Base-by-base conservation (phyloP, 2,329 filamentous ascomycete genomes). In the Ilyonectria sp. region DNA sequence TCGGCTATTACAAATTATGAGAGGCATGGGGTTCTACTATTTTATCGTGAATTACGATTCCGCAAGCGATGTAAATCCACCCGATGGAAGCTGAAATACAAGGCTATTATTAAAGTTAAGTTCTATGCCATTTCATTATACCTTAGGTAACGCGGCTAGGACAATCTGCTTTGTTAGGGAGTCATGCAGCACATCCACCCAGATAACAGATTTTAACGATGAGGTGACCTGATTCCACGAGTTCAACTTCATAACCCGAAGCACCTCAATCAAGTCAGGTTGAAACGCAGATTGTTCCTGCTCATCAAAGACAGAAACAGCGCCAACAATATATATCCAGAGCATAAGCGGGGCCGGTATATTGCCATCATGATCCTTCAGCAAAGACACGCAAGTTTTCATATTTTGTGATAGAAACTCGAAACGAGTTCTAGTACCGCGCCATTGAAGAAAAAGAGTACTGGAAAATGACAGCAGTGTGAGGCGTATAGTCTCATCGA, bases 381-480 rank as follows among this genome's bases (percentile, higher is more conserved):
- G 17, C 2, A 19, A n/a, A 26, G 23, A 53, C 1, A 58, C 1
- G 7, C 35, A 6, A 6, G 29, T 5, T 19, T 26, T 37, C 2
- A 63, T 21, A 15, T 19, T 26, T 5, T n/a, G 33, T 1, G 9
- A n/a, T 8, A 57, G 29, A 21, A 52, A 44, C 10, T 37, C 17
- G 17, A 57, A 57, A 17, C 52, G 53, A 4, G n/a, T 58, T 7
- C 15, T 21, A n/a, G 43, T 13, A 15, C 23, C 44, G 2, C 53
- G 44, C 54, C 53, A 57, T 26, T 58, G 53, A 3, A 63, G 46
- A 23, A 63, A 63, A 8, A 63, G 54, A 17, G 23, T 63, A 11
- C 60, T 58, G 0, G 53, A 33, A 58, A 52, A 58, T 19, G 35
- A 52, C 17, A 63, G 21, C 23, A 63, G 9, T 2, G 44, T 44